Base-by-base conservation (phyloP, 163 green algal species). In the Scenedesmus sp. region DNA sequence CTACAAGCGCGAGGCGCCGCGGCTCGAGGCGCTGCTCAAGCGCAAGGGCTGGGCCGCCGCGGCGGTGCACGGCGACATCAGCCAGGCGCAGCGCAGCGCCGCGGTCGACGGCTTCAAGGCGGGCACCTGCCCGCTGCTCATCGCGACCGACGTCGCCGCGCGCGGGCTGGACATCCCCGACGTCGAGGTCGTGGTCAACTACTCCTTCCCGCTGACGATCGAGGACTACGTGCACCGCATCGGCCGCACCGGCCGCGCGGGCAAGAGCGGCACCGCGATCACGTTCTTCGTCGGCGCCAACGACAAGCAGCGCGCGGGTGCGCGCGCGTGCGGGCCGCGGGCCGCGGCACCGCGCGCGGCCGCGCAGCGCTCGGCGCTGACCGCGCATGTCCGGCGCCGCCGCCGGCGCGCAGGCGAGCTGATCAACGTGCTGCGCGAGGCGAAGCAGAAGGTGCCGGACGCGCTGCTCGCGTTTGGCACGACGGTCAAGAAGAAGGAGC, bases 141-240 rank as follows among this genome's bases (percentile, higher is more conserved):
- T 98, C 34, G 95, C 95, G 10, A 98, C 95, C 1, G 95, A 98
- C 74, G 90, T 98, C 15, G 96, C 96, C 26, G 93, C 96, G 0
- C 88, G 96, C 7, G 96, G 96, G 18, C 84, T 99, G 60, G 95
- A 99, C 89, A 97, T 99, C 71, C 89, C 96, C 4, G 88, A 97
- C 79, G 94, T 98, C 10, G 94, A 92, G 70, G 89, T 92, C 10
- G 95, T 99, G 0, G 94, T 98, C 65, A 98, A 99, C 89, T 98
- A 97, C 86, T 92, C 87, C 42, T 98, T 98, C 85, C 95, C 95
- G 1, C 86, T 97, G n/a, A 98, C 96, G 11, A 95, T 90, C 13
- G 95, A 99, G 87, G 96, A 99, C 87, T 99, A 99, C 62, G 95
- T 99, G 34, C 96, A 99, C 84, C 88, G 96, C 64, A 99, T 99